Percentiles rank a stretch among this genome's conserved stretches.
phyloP scores from a whole-genome alignment of 345 rosid species.

The Gossypium longicalyx region DNA sequence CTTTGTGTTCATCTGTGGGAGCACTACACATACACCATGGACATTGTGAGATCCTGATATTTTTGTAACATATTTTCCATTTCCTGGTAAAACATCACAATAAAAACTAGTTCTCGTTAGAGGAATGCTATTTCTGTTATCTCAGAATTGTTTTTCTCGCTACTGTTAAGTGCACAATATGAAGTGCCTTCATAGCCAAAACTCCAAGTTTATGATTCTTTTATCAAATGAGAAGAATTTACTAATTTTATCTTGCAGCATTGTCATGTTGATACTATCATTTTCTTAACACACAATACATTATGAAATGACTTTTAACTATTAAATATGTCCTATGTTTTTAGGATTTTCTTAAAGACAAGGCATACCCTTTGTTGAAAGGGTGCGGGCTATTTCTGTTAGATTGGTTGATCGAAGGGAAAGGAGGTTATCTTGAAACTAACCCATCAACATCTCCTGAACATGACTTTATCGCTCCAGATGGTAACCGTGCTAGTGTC shows the following conservation, averaged over 20 bases:
- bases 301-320: not conserved
- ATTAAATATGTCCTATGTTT: slow-evolving; percentile 15
- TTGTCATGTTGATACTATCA: not conserved
- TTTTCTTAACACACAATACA: not conserved
- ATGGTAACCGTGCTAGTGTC: slow-evolving; percentile 74
- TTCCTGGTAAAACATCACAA: not conserved
- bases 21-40: slow-evolving; percentile 74
- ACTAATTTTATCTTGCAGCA: not conserved
- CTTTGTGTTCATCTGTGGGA: slow-evolving; percentile 96
- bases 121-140: not conserved
- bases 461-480: slow-evolving; percentile 71
- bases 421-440: slow-evolving; percentile 68
- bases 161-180: not conserved
- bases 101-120: not conserved
- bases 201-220: not conserved
- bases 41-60: slow-evolving; percentile 49
- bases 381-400: slow-evolving; percentile 72
- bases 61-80: not conserved
- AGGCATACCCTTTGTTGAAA: slow-evolving; percentile 81
- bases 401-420: slow-evolving; percentile 90
- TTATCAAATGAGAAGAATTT: not conserved
- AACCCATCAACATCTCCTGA: slow-evolving; percentile 99
- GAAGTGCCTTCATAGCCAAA: not conserved
- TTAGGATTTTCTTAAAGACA: slow-evolving; percentile 72
- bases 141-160: not conserved